Conservation (phyloP, 2,329 filamentous ascomycete genomes). For the Rutstroemia sp. region DNA sequence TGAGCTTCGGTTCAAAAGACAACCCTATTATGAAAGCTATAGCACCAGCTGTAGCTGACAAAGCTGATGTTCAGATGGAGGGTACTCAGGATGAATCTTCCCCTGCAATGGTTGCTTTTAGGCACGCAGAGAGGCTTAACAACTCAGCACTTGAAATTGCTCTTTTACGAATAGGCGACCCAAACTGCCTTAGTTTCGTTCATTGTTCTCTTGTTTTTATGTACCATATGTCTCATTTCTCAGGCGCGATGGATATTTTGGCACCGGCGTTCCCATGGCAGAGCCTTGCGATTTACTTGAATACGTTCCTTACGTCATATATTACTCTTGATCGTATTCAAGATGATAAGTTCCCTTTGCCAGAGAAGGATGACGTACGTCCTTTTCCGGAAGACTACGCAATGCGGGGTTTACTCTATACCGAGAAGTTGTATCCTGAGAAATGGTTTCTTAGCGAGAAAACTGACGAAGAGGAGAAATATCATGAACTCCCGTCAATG, state of each 20-base stretch:
- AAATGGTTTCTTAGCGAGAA: constrained; percentile 20
- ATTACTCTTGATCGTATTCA: constrained; percentile 12
- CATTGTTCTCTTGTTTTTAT: constrained; percentile 21
- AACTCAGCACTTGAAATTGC: constrained; percentile 14
- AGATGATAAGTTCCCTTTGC: constrained; percentile 12
- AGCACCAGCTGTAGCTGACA: neutral
- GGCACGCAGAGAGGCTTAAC: constrained; percentile 13
- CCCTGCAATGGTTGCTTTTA: constrained; percentile 8
- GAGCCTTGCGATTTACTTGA: constrained; percentile 13
- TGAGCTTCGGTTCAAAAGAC: constrained; percentile 25
- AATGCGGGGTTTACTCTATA: constrained; percentile 18
- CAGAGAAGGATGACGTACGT: constrained; percentile 18
- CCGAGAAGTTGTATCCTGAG: constrained; percentile 17
- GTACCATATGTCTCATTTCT: constrained; percentile 12
- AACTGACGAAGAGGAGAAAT: constrained; percentile 25
- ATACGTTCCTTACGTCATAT: constrained; percentile 13
- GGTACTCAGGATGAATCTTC: constrained; percentile 1
- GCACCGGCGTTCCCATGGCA: constrained; percentile 17
- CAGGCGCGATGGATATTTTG: constrained; percentile 15
- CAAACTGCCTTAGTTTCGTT: constrained; percentile 18
- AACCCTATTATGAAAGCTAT: constrained; percentile 24
- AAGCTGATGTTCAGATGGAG: constrained; percentile 12
- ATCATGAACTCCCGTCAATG: constrained; percentile 24
- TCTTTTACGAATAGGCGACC: constrained; percentile 17
- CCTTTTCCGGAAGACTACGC: constrained; percentile 22